Percentiles rank a stretch among this genome's conserved stretches.
Conservation (phyloP, 2,329 filamentous ascomycete genomes). For the Epichloe brachyelytri region DNA sequence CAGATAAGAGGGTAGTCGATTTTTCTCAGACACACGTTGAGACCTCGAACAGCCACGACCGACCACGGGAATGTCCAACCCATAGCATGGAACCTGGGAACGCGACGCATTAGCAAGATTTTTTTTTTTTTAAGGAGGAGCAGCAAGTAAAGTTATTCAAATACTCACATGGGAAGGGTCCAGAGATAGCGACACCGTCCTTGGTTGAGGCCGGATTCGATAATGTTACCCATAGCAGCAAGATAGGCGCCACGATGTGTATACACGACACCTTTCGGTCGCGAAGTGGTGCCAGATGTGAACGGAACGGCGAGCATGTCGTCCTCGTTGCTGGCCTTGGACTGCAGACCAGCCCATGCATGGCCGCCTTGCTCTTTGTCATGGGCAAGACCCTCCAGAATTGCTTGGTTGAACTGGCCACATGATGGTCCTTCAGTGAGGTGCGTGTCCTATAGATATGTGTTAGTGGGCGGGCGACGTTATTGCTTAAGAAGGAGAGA, state of each 20-base stretch:
- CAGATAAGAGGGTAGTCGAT: conserved; percentile 92
- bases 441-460: conserved; percentile 56
- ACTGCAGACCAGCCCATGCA: conserved; percentile 67
- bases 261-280: conserved; percentile 85
- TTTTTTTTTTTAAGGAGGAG: neutral
- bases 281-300: conserved; percentile 83
- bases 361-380: conserved; percentile 52
- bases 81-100: conserved; percentile 47
- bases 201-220: conserved; percentile 74
- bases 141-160: no score
- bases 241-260: conserved; percentile 83
- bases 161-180: conserved; percentile 72
- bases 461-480: neutral
- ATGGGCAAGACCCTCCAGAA: conserved; percentile 65
- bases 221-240: conserved; percentile 69
- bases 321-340: conserved; percentile 62
- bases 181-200: conserved; percentile 74
- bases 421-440: conserved; percentile 57
- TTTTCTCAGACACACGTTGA: conserved; percentile 87
- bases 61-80: conserved; percentile 91
- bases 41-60: conserved; percentile 84
- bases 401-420: conserved; percentile 72
- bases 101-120: neutral
- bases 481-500: no score
- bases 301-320: conserved; percentile 78